A percentile compares a stretch with the other conserved stretches of the same genome.
Evolutionary conservation across 202 grass and related monocot genomes (phyloP).

Genomic region (Setaria italica): DNA sequence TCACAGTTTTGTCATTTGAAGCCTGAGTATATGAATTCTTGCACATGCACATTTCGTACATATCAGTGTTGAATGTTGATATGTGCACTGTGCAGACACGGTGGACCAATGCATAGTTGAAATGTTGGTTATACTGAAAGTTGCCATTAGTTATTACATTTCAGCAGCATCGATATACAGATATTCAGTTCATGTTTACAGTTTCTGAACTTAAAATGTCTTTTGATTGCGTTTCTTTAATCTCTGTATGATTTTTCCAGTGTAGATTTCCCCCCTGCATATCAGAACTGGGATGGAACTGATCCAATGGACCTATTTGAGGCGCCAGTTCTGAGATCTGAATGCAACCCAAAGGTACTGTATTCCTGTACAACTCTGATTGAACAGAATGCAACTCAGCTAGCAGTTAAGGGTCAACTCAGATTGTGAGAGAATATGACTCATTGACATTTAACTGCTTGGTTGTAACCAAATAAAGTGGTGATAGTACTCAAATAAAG

Average conservation of each 20-base stretch:
- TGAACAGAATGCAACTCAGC: too few relatives aligned
- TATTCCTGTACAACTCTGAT: not conserved
- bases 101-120: constrained; percentile 10
- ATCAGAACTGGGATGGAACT: constrained; percentile 93
- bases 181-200: not conserved
- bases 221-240: constrained; percentile 39
- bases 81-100: not conserved
- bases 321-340: constrained; percentile 89
- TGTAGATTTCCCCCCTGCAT: constrained; percentile 92
- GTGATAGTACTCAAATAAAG: constrained; percentile 3
- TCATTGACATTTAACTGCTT: constrained; percentile 1
- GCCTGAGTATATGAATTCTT: not conserved
- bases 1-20: constrained; percentile 5
- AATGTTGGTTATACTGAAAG: constrained; percentile 14
- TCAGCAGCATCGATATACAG: constrained; percentile 13
- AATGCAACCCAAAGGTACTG: constrained; percentile 93
- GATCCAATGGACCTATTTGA: constrained; percentile 91
- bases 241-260: constrained; percentile 46
- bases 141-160: not conserved
- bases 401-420: constrained; percentile 1
- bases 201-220: constrained; percentile 14
- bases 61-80: not conserved
- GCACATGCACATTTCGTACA: constrained; percentile 21
- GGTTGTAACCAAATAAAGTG: not conserved
- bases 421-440: constrained; percentile 9